Percentiles rank a stretch among this genome's conserved stretches.
Conservation (phyloP, 1,139 yeast genomes). For the Arxiozyma bovina region DNA sequence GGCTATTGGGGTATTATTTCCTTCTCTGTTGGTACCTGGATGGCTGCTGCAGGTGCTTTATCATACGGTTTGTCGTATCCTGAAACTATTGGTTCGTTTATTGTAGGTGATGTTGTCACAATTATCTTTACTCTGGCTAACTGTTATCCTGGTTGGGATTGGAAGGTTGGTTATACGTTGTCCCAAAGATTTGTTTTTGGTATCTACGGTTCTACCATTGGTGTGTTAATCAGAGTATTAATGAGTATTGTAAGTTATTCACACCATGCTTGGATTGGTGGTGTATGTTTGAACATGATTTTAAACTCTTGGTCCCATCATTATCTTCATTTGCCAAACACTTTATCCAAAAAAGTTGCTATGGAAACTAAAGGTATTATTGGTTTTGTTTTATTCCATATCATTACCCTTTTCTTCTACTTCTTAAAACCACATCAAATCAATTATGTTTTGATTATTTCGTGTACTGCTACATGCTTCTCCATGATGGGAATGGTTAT, state of each 20-base stretch:
- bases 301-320: constrained; percentile 33
- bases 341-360: constrained; percentile 31
- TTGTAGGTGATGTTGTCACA: constrained; percentile 38
- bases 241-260: constrained; percentile 38
- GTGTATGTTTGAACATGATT: constrained; percentile 33
- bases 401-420: constrained; percentile 34
- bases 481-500: constrained; percentile 38
- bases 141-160: constrained; percentile 38
- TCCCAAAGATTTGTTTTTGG: constrained; percentile 41
- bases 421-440: constrained; percentile 34
- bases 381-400: constrained; percentile 38
- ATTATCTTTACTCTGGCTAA: constrained; percentile 34
- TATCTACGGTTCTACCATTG: constrained; percentile 36
- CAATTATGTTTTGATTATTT: constrained; percentile 33
- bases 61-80: constrained; percentile 36
- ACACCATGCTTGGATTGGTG: constrained; percentile 38
- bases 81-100: constrained; percentile 35
- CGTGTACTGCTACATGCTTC: constrained; percentile 35
- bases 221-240: constrained; percentile 36
- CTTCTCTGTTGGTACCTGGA: constrained; percentile 36
- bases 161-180: constrained; percentile 41
- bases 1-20: constrained; percentile 38
- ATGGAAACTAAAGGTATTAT: constrained; percentile 36
- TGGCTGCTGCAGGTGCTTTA: constrained; percentile 36
- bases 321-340: constrained; percentile 31